Conservation (phyloP, 2,329 filamentous ascomycete genomes). For the Hansfordia pulvinata region DNA sequence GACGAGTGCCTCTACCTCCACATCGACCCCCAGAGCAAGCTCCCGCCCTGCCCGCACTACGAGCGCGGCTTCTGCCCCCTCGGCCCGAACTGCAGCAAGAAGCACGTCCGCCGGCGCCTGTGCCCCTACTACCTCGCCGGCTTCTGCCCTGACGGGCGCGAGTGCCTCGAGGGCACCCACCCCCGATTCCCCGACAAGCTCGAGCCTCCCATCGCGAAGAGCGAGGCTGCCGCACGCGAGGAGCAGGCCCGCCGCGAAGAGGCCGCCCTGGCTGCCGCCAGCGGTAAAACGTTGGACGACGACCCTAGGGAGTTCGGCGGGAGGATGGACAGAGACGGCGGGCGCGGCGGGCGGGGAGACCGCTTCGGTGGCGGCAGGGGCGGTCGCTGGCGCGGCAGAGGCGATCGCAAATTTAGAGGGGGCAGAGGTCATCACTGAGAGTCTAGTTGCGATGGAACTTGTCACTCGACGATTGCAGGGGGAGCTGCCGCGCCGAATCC, state of each 20-base stretch:
- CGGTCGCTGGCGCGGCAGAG: slow-evolving; percentile 14
- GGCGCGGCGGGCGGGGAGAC: slow-evolving; percentile 16
- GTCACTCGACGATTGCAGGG: no score
- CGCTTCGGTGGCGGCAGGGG: slow-evolving; percentile 20
- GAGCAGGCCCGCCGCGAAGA: slow-evolving; percentile 38
- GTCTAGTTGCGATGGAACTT: no score
- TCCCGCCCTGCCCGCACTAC: slow-evolving; percentile 79
- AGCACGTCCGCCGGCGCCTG: slow-evolving; percentile 69
- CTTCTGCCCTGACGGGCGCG: slow-evolving; percentile 74
- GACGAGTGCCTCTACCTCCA: slow-evolving; percentile 93
- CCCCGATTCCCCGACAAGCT: slow-evolving; percentile 67
- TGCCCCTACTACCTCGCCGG: slow-evolving; percentile 84
- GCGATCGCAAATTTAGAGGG: slow-evolving; percentile 18
- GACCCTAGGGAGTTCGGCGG: slow-evolving; percentile 12
- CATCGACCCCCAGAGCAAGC: slow-evolving; percentile 68
- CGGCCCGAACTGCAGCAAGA: slow-evolving; percentile 75
- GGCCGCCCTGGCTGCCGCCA: slow-evolving; percentile 11
- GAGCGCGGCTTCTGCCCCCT: slow-evolving; percentile 90
- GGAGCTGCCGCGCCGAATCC: no score
- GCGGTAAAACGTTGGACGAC: slow-evolving; percentile 27
- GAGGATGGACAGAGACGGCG: slow-evolving; percentile 16
- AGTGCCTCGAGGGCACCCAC: slow-evolving; percentile 71
- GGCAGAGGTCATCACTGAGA: slow-evolving; percentile 16
- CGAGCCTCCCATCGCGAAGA: slow-evolving; percentile 61
- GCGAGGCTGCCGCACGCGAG: slow-evolving; percentile 42